phyloP scores from a whole-genome alignment of 1,284 basidiomycete species.

The Melampsora americana region DNA sequence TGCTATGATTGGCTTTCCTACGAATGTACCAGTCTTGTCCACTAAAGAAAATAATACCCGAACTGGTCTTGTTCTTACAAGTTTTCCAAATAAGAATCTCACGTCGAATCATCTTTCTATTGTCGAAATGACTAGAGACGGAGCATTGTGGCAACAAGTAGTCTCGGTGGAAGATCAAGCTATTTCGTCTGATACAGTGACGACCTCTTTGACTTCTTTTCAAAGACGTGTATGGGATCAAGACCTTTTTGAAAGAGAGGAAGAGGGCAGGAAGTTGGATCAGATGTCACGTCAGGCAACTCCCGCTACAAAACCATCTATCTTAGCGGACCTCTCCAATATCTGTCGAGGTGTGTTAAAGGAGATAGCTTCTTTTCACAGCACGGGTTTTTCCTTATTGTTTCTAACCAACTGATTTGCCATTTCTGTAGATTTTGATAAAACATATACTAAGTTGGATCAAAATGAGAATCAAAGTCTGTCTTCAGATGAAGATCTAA shows the following conservation, averaged over 20 bases:
- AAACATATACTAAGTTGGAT: not conserved
- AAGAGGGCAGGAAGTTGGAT: not conserved
- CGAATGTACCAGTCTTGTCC: constrained; percentile 6
- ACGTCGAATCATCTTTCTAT: constrained; percentile 6
- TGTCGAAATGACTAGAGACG: constrained; percentile 24
- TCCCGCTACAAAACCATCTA: not conserved
- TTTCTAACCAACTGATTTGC: not conserved
- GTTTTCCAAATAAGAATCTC: not conserved
- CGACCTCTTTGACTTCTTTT: not conserved
- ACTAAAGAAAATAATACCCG: not conserved
- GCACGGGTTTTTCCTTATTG: not conserved
- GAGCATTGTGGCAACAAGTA: constrained; percentile 35
- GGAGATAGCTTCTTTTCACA: not conserved
- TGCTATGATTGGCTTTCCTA: not conserved
- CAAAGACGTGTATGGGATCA: not conserved
- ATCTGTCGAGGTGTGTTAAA: constrained; percentile 17
- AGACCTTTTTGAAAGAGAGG: constrained; percentile 1
- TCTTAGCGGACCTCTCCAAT: not conserved
- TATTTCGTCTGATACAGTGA: not conserved
- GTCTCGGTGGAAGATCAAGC: not conserved
- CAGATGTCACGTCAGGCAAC: too few species aligned
- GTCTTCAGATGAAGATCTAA: too few species aligned
- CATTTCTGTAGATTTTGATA: not conserved
- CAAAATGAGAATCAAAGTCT: not conserved
- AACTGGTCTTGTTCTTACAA: not conserved